Evolutionary conservation across 495 filamentous ascomycete genomes (phyloP).

Genomic region (Penicillium parvum): DNA sequence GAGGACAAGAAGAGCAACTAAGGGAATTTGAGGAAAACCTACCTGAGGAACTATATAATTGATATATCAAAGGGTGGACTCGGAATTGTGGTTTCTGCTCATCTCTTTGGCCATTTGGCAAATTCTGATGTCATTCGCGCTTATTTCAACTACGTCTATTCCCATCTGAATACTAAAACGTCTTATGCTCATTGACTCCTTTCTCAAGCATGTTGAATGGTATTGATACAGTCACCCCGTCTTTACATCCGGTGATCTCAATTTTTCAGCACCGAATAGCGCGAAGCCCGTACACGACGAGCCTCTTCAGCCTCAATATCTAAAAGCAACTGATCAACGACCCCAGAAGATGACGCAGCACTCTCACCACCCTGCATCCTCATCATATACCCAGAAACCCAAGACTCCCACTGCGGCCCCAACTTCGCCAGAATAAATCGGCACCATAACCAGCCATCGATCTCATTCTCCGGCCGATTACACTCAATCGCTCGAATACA

Average conservation of each 20-base stretch:
- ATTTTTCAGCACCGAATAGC: too few relatives aligned
- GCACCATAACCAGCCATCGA: slow-evolving; percentile 8
- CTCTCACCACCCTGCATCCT: not conserved
- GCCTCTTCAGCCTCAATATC: not conserved
- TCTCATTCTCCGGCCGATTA: slow-evolving; percentile 1
- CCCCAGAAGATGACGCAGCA: not conserved
- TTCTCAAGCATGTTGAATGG: too few relatives aligned
- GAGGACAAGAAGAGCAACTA: slow-evolving; percentile 25
- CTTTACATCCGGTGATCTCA: too few relatives aligned
- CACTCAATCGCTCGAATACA: slow-evolving; percentile 7
- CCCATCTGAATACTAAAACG: too few relatives aligned
- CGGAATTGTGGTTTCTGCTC: not conserved
- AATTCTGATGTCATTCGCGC: too few relatives aligned
- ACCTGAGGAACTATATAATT: not conserved
- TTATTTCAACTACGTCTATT: too few relatives aligned
- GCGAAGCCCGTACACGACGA: too few relatives aligned
- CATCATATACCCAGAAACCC: not conserved
- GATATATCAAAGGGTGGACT: slow-evolving; percentile 6
- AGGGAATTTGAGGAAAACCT: not conserved
- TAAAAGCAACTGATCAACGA: not conserved
- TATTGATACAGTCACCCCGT: too few relatives aligned
- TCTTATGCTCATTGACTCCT: too few relatives aligned
- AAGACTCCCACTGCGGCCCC: slow-evolving; percentile 3
- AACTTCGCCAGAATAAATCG: slow-evolving; percentile 9
- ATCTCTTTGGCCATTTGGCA: not conserved